Base-by-base conservation (phyloP, 2,329 filamentous ascomycete species). In the Fusarium oxysporum region DNA sequence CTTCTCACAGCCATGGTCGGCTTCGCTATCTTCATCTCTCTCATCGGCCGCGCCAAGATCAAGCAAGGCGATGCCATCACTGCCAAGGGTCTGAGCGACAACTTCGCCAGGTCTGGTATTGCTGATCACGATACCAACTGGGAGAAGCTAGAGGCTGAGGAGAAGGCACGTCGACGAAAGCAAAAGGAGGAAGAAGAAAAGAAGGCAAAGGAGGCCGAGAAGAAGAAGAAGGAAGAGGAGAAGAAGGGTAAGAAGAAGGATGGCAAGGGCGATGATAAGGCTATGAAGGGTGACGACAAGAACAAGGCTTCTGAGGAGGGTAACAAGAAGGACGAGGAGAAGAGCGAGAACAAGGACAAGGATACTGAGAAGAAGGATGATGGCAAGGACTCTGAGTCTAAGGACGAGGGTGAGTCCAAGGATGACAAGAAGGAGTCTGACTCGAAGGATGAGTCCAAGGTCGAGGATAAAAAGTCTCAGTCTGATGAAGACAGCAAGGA, bases 1-100 rank as follows among this genome's bases (percentile, higher is more conserved):
- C 92, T 97, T 13, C 87, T 98, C 76, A 98, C 96, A 5, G 96
- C 95, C 81, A 88, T 98, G 68, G 95, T 97, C 33, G 95, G 96
- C 43, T 86, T 90, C 47, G 92, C 92, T 71, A 96, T 98, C 75
- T 90, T 96, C 45, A 84, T 94, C 75, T 96, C 90, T 71, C 85
- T 98, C 74, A 88, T 98, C 71, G 94, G 94, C 44, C 91, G 95
- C 69, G 92, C 95, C 78, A 92, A 95, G 84, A 91, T 97, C 74
- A 87, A 83, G 57, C 77, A 80, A 38, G 66, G 72, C 2, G 65
- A 76, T 23, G 58, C 68, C 2, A 73, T 80, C 11, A 81, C 81
- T 21, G 80, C 79, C 11, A 70, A 75, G 28, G 82, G 82, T 4
- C 62, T 87, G 50, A 72, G 74, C 40, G 79, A 84, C 37, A 84